phyloP scores from a whole-genome alignment of 345 rosid species.

The Conringia planisiliqua region DNA sequence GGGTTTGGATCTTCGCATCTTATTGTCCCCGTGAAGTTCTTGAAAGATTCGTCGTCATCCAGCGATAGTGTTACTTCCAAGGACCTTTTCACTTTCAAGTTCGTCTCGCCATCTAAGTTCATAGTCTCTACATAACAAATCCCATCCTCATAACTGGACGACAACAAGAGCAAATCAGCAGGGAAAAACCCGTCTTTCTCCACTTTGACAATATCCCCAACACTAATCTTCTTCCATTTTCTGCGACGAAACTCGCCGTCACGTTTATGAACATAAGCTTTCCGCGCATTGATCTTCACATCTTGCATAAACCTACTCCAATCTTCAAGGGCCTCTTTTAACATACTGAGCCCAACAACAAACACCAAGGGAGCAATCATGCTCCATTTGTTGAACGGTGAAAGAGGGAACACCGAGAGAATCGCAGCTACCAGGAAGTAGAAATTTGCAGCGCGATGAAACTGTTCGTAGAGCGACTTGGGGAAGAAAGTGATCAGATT shows the following conservation, averaged over 20 bases:
- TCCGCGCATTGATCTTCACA: slow-evolving; percentile 72
- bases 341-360: slow-evolving; percentile 94
- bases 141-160: slow-evolving; percentile 91
- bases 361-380: slow-evolving; percentile 86
- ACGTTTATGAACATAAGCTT: slow-evolving; percentile 54
- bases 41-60: slow-evolving; percentile 67
- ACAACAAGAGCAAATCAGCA: slow-evolving; percentile 80
- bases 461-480: slow-evolving; percentile 87
- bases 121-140: slow-evolving; percentile 97
- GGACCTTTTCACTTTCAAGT: slow-evolving; percentile 84
- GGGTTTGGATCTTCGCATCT: slow-evolving; percentile 96
- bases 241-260: slow-evolving; percentile 58
- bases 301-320: slow-evolving; percentile 96
- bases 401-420: slow-evolving; percentile 65
- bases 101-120: slow-evolving; percentile 98
- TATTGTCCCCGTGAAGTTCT: slow-evolving; percentile 54
- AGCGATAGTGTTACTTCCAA: slow-evolving; percentile 66
- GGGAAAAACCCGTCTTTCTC: slow-evolving; percentile 93
- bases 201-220: slow-evolving; percentile 84
- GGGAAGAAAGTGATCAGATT: slow-evolving; percentile 75
- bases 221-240: slow-evolving; percentile 69
- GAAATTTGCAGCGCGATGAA: slow-evolving; percentile 88
- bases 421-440: slow-evolving; percentile 86
- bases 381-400: slow-evolving; percentile 83
- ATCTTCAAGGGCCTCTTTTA: slow-evolving; percentile 91